Conservation (phyloP, 2,329 filamentous ascomycete species). For the Alternaria triticimaculans region DNA sequence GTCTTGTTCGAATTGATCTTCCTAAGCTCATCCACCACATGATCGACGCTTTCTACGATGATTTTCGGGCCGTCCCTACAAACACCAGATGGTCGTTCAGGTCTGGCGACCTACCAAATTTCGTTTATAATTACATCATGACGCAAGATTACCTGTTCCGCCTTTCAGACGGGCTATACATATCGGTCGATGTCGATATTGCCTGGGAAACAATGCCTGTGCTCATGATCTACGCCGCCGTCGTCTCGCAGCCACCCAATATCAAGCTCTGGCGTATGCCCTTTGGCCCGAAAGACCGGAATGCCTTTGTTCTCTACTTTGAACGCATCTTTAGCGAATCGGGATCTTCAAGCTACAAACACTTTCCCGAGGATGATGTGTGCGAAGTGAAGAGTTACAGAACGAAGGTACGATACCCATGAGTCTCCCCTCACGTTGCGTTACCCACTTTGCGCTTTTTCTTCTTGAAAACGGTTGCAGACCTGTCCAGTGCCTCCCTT, state of each 20-base stretch:
- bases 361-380: slow-evolving; percentile 9
- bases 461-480: background rate
- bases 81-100: slow-evolving; percentile 33
- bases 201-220: slow-evolving; percentile 6
- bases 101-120: slow-evolving; percentile 29
- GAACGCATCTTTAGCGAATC: background rate
- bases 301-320: slow-evolving; percentile 27
- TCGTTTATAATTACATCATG: slow-evolving; percentile 41
- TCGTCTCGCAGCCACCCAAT: slow-evolving; percentile 31
- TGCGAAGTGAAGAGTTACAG: slow-evolving; percentile 17
- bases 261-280: slow-evolving; percentile 26
- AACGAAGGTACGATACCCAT: slow-evolving; percentile 15
- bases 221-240: slow-evolving; percentile 21
- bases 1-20: slow-evolving; percentile 30
- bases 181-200: slow-evolving; percentile 24
- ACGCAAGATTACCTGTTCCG: slow-evolving; percentile 43
- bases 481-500: background rate
- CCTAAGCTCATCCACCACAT: slow-evolving; percentile 33
- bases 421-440: background rate
- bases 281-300: slow-evolving; percentile 21
- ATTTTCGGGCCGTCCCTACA: background rate
- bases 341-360: background rate
- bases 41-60: slow-evolving; percentile 30
- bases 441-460: background rate
- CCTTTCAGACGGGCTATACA: slow-evolving; percentile 11